Evolutionary conservation across 331 rosid genomes (phyloP).

Genomic region (Prunus yedoensis): DNA sequence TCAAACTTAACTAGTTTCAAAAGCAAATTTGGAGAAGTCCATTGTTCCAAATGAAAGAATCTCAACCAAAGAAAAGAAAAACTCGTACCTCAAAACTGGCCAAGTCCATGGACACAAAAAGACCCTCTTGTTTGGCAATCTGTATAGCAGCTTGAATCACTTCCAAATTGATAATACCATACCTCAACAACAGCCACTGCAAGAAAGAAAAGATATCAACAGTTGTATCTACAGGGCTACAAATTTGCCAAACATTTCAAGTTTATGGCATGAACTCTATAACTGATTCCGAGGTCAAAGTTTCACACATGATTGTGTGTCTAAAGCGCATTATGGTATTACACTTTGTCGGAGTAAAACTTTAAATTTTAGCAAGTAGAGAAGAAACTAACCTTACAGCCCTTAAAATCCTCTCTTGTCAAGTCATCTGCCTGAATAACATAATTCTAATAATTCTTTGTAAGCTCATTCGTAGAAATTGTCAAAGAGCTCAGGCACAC

Average conservation of each 20-base stretch:
- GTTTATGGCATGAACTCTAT: not conserved
- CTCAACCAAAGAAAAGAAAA: not conserved
- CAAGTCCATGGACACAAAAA: constrained; percentile 84
- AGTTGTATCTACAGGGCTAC: constrained; percentile 18
- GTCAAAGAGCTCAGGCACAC: not conserved
- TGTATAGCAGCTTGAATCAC: constrained; percentile 75
- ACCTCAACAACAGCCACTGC: constrained; percentile 93
- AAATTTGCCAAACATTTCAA: not conserved
- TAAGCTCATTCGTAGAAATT: constrained; percentile 4
- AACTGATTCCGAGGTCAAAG: not conserved
- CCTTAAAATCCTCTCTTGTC: constrained; percentile 76
- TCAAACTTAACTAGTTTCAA: not conserved
- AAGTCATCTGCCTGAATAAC: constrained; percentile 64
- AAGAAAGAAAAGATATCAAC: constrained; percentile 34
- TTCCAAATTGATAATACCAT: constrained; percentile 67
- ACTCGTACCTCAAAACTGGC: constrained; percentile 96
- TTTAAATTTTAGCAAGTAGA: not conserved
- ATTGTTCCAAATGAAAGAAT: not conserved
- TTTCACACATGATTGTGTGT: not conserved
- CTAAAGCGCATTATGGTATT: not conserved
- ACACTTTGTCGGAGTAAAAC: not conserved
- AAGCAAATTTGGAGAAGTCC: not conserved
- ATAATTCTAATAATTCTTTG: constrained; percentile 1
- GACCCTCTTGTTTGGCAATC: constrained; percentile 85
- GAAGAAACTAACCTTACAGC: constrained; percentile 70